phyloP scores from a whole-genome alignment of 257 asterid species.

The Solanum lycopersicoides region DNA sequence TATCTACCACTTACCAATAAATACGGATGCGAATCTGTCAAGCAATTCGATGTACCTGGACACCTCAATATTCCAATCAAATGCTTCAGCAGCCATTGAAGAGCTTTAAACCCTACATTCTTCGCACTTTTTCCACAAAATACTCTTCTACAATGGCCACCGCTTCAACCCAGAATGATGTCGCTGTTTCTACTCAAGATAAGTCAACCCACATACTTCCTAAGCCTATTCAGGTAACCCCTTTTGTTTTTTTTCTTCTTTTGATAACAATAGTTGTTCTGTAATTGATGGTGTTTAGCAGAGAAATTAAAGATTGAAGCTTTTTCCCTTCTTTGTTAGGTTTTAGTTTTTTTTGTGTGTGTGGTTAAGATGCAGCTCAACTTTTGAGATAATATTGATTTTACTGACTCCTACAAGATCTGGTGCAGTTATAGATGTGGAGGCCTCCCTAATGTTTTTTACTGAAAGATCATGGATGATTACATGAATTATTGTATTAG shows the following conservation, averaged over 20 bases:
- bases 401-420: too few species aligned
- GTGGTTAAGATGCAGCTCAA: not conserved
- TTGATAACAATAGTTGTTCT: not conserved
- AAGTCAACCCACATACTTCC: slow-evolving; percentile 14
- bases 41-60: slow-evolving; percentile 31
- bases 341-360: too few species aligned
- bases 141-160: slow-evolving; percentile 44
- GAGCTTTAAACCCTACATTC: slow-evolving; percentile 9
- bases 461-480: not conserved
- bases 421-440: not conserved
- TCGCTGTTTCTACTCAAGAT: slow-evolving; percentile 19
- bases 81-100: slow-evolving; percentile 15
- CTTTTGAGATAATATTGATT: not conserved
- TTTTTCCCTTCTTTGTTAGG: not conserved
- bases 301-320: not conserved
- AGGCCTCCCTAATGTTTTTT: not conserved
- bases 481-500: not conserved
- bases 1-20: not conserved
- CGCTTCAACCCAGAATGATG: slow-evolving; percentile 26
- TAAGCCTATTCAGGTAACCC: slow-evolving; percentile 55
- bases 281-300: not conserved
- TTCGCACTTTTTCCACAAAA: slow-evolving; percentile 6
- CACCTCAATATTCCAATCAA: slow-evolving; percentile 7
- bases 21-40: not conserved
- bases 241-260: not conserved